Evolutionary conservation across 2,329 filamentous ascomycete species (phyloP), one percentile per base, ranked within the genome.

Genomic region (Sclerotinia subarctica): DNA sequence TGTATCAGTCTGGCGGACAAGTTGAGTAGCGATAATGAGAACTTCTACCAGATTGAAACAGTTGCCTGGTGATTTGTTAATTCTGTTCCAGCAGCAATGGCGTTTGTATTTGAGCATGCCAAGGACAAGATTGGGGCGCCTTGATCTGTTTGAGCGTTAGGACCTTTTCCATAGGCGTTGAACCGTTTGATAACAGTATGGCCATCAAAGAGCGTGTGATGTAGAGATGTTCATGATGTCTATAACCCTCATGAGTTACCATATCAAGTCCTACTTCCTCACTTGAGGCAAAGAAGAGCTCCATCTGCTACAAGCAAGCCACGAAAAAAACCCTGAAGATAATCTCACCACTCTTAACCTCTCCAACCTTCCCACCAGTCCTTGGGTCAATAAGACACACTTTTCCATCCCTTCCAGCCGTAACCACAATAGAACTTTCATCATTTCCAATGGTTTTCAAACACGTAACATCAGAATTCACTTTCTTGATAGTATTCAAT

Each of bases 81-180:
- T 74, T 94, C 92, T 0, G 91, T 93, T 44, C 92, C 92, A 10
- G 88, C 87, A 29, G 88, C 90, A 24, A 94, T 80, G 4, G 86
- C 82, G 72, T 88, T 85, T 19, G 83, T 84, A 15, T 79, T 75
- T 13, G 82, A 85, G 71, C 88, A 82, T 1, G 89, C 88, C 59
- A 94, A 80, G 19, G 90, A 89, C 17, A 90, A 81, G 21, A 94
- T 83, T 15, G 88, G 78, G 44, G 81, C 81, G 57, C 81, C 80
- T 66, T 81, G 78, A 52, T 80, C 82, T 81, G 57, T 52, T 26
- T 26, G 21, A 46, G 49, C n/a, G 38, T 65, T 47, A 68, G 57
- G n/a, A 47, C 17, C 21, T 44, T 46, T 52, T 63, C 26, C 42
- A 49, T 24, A 13, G 35, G 26, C 35, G 8, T 62, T 60, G 47